A percentile compares a stretch with the other conserved stretches of the same genome.
Evolutionary conservation across 176 grass and related monocot species (phyloP).

Genomic region (Thalia dealbata): DNA sequence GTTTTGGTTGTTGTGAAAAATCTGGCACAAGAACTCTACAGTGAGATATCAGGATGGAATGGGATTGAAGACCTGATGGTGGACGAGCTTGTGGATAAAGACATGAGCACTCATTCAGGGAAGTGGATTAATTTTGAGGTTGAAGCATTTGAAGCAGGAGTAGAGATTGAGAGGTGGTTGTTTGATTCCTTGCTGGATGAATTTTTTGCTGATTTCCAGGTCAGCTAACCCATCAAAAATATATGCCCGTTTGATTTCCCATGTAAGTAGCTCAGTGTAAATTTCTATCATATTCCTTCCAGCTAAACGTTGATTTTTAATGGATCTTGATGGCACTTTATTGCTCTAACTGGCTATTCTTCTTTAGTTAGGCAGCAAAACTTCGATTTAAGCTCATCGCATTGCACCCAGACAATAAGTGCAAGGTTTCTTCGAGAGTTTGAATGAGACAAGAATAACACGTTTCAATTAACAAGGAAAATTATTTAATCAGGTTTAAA

Average conservation of each 20-base stretch:
- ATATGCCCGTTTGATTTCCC: not conserved
- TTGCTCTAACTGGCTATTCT: too few relatives aligned
- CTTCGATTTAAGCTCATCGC: too few relatives aligned
- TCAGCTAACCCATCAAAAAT: not conserved
- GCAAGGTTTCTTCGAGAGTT: too few relatives aligned
- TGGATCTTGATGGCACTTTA: not conserved
- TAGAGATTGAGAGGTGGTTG: conserved; percentile 41
- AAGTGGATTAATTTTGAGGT: conserved; percentile 79
- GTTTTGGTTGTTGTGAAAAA: conserved; percentile 39
- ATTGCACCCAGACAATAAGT: too few relatives aligned
- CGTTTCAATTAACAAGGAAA: too few relatives aligned
- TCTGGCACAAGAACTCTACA: conserved; percentile 46
- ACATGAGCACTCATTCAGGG: conserved; percentile 67
- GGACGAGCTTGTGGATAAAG: conserved; percentile 75
- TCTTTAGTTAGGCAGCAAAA: too few relatives aligned
- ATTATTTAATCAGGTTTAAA: too few relatives aligned
- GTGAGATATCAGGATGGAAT: conserved; percentile 60
- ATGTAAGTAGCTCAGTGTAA: not conserved
- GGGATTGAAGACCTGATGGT: conserved; percentile 77
- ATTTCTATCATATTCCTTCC: not conserved
- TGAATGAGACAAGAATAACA: too few relatives aligned
- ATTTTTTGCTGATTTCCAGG: conserved; percentile 42
- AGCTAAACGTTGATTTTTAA: not conserved
- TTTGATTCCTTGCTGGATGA: conserved; percentile 57
- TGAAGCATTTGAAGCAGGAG: conserved; percentile 48